A percentile compares a stretch with the other conserved stretches of the same genome.
phyloP scores from a whole-genome alignment of 2,329 filamentous ascomycete genomes.

The Hymenoscyphus infarciens region DNA sequence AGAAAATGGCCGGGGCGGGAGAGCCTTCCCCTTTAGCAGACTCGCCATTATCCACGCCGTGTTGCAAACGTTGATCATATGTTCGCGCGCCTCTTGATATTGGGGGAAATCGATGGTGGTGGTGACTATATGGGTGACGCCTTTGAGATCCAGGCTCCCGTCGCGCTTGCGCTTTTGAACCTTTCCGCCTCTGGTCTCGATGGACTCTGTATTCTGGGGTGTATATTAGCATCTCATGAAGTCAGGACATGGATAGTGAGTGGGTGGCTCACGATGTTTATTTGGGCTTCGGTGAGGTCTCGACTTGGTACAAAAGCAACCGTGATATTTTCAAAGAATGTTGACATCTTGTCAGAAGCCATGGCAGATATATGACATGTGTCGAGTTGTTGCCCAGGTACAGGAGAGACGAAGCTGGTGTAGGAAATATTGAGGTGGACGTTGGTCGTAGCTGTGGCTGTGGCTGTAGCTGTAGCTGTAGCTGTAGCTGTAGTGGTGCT shows the following conservation, averaged over 20 bases:
- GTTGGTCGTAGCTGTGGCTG: not conserved
- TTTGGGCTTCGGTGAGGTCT: not conserved
- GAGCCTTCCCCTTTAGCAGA: slow-evolving; percentile 64
- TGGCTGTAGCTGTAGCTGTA: too few species aligned
- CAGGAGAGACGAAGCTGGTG: not conserved
- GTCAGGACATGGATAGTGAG: not conserved
- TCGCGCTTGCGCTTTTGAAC: slow-evolving; percentile 39
- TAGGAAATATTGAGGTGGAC: not conserved
- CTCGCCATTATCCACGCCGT: slow-evolving; percentile 76
- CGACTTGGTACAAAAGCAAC: not conserved
- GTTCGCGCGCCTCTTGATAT: slow-evolving; percentile 69
- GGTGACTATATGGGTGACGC: slow-evolving; percentile 64
- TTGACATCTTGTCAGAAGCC: not conserved
- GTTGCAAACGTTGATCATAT: slow-evolving; percentile 80
- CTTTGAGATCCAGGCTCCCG: slow-evolving; percentile 38
- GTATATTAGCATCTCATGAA: not conserved
- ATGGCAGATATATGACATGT: not conserved
- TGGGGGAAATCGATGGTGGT: slow-evolving; percentile 88
- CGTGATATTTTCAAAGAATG: not conserved
- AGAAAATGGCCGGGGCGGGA: slow-evolving; percentile 78
- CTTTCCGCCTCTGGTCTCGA: slow-evolving; percentile 36
- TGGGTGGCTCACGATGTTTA: not conserved
- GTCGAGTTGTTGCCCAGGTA: not conserved
- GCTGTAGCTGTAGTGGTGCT: too few species aligned
- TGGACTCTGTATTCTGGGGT: slow-evolving; percentile 24